Evolutionary conservation across 495 filamentous ascomycete species (phyloP).

Genomic region (Trichoderma erinaceum): DNA sequence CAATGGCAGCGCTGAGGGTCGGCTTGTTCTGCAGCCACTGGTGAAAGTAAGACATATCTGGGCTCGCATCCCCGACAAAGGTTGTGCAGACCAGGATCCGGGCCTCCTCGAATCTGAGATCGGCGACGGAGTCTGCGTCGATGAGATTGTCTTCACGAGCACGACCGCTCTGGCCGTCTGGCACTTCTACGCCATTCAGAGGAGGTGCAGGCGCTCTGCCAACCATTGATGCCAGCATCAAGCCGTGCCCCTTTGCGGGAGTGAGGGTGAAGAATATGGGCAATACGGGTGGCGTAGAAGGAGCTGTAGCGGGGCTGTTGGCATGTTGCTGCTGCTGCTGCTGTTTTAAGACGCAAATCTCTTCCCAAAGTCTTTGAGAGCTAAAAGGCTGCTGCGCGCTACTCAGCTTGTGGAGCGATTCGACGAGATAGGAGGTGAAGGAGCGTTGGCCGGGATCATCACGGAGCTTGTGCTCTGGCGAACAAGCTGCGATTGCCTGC

Average conservation of each 20-base stretch:
- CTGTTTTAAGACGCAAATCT: conserved; percentile 37
- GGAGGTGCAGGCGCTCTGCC: conserved; percentile 21
- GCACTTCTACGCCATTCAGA: neutral
- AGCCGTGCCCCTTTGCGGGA: conserved; percentile 39
- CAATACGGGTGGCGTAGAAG: conserved; percentile 29
- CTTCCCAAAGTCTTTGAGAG: conserved; percentile 45
- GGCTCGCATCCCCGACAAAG: conserved; percentile 50
- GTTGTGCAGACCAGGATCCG: conserved; percentile 51
- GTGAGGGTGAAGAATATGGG: conserved; percentile 46
- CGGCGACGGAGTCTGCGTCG: conserved; percentile 35
- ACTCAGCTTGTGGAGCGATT: conserved; percentile 41
- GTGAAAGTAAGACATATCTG: conserved; percentile 52
- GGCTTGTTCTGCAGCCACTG: conserved; percentile 50
- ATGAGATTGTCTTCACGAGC: conserved; percentile 34
- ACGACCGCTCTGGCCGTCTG: neutral
- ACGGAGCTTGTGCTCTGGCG: conserved; percentile 39
- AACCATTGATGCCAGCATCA: conserved; percentile 41
- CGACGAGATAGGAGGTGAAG: conserved; percentile 44
- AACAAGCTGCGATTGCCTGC: conserved; percentile 50
- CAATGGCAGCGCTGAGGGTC: conserved; percentile 42
- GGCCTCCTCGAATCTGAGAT: conserved; percentile 46
- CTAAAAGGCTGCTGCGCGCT: conserved; percentile 42
- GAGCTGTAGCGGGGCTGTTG: conserved; percentile 28
- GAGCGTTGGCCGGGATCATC: conserved; percentile 37
- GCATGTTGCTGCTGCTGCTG: conserved; percentile 32